Evolutionary conservation across 2,329 filamentous ascomycete species (phyloP), one percentile per base, ranked within the genome.

Genomic region (Teratosphaeria nubilosa): DNA sequence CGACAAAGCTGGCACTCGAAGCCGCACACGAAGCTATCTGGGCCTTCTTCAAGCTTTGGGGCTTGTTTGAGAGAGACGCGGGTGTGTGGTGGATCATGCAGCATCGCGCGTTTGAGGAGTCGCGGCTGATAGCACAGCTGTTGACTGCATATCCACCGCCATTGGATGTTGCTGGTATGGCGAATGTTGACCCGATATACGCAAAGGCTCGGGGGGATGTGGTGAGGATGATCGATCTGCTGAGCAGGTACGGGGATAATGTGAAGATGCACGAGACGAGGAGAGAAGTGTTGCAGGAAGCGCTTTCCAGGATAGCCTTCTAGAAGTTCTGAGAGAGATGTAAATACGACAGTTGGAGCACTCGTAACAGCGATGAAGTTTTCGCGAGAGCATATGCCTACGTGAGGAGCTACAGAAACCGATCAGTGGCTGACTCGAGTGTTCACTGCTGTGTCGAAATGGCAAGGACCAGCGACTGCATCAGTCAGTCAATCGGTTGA

Each of bases 81-180:
- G 80, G 85, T 14, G 87, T 91, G 0, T 91, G 88, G 88, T 92
- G 88, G 88, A 87, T 90, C 0, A 90, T 91, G 64, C 88, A 90
- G 69, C 88, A 91, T 69, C 78, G 88, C 1, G 88, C 88, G 0
- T 91, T 91, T 68, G 78, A 91, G 56, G 88, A 91, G 75, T 72
- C 88, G 55, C 55, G 69, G n/a, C 53, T 68, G 16, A 67, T 69
- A 9, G 65, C 62, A 25, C 64, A 65, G 53, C 58, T 69, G 22
- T 56, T 69, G 27, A 58, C 62, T 1, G 56, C 56, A 6, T 55
- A 58, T 11, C 24, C 51, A 14, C 55, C 57, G 6, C 52, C 45
- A 24, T 34, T 48, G 16, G 59, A 61, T 22, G 54, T n/a, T n/a
- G 52, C 57, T 22, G 51, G 32, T 16, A 30, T 34, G 31, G 48